Conservation (phyloP, 2,329 filamentous ascomycete genomes). For the Bimuria novae-zelandiae region DNA sequence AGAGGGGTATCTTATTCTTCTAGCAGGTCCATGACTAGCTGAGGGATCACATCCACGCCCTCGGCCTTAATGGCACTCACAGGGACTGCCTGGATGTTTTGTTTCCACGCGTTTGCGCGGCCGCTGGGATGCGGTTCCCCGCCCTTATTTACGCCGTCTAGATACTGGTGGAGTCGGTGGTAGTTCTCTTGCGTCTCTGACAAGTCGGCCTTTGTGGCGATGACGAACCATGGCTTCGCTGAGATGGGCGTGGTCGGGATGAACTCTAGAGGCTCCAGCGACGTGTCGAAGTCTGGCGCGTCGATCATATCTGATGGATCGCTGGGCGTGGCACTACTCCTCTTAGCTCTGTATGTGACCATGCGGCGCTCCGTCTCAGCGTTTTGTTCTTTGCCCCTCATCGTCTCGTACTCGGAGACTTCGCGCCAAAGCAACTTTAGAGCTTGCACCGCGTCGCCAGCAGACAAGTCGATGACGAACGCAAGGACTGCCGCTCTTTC, state of each 20-base stretch:
- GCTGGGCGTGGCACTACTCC: constrained; percentile 16
- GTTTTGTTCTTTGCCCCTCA: constrained; percentile 73
- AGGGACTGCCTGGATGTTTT: constrained; percentile 69
- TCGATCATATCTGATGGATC: constrained; percentile 25
- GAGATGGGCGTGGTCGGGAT: constrained; percentile 72
- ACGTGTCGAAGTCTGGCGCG: constrained; percentile 27
- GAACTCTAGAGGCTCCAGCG: constrained; percentile 48
- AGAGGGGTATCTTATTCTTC: constrained; percentile 34
- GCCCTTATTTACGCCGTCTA: constrained; percentile 68
- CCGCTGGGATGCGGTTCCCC: constrained; percentile 72
- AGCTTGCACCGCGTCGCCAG: constrained; percentile 77
- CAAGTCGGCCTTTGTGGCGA: constrained; percentile 90
- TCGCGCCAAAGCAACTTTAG: constrained; percentile 87
- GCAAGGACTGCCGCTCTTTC: constrained; percentile 91
- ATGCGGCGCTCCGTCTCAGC: constrained; percentile 67
- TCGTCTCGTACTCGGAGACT: constrained; percentile 83
- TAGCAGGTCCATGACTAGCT: constrained; percentile 72
- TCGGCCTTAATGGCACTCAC: constrained; percentile 89
- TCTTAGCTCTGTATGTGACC: constrained; percentile 54
- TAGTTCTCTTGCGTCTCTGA: constrained; percentile 81
- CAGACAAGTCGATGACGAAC: constrained; percentile 86
- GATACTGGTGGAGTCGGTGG: constrained; percentile 68
- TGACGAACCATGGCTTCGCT: constrained; percentile 95
- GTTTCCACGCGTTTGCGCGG: constrained; percentile 65
- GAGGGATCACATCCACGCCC: constrained; percentile 75